Percentiles rank a stretch among this genome's conserved stretches.
Conservation (phyloP, 75 land plant species). For the Pinus albicaulis region DNA sequence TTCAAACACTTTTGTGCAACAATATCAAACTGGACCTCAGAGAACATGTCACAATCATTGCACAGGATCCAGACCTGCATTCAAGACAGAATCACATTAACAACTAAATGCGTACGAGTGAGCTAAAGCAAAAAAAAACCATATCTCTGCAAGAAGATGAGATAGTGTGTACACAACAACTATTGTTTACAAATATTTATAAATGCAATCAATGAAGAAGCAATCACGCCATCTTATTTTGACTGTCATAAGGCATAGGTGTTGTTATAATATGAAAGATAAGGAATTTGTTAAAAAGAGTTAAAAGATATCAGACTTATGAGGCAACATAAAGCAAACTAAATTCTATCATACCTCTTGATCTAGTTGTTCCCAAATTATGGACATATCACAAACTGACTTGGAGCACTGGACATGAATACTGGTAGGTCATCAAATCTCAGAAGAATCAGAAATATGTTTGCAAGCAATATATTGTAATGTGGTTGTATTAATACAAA, state of each 20-base stretch:
- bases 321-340: neutral
- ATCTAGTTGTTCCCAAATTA: slow-evolving; percentile 73
- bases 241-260: slow-evolving; percentile 77
- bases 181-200: neutral
- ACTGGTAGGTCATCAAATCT: too few species aligned
- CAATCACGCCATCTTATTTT: too few species aligned
- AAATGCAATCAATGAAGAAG: neutral
- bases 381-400: slow-evolving; percentile 85
- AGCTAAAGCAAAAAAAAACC: too few species aligned
- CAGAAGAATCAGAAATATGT: too few species aligned
- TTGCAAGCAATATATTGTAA: too few species aligned
- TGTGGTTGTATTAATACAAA: too few species aligned
- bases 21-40: slow-evolving; percentile 63
- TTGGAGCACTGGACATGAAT: too few species aligned
- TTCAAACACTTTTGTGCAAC: slow-evolving; percentile 75
- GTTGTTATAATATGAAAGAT: slow-evolving; percentile 66
- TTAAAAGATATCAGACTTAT: neutral
- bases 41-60: slow-evolving; percentile 74
- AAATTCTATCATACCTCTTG: slow-evolving; percentile 41
- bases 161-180: neutral
- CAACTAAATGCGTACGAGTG: neutral
- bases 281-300: neutral
- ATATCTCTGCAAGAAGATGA: neutral
- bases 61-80: slow-evolving; percentile 86
- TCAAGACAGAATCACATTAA: neutral